Evolutionary conservation across 1,284 basidiomycete species (phyloP).

Genomic region (Earliella scabrosa): DNA sequence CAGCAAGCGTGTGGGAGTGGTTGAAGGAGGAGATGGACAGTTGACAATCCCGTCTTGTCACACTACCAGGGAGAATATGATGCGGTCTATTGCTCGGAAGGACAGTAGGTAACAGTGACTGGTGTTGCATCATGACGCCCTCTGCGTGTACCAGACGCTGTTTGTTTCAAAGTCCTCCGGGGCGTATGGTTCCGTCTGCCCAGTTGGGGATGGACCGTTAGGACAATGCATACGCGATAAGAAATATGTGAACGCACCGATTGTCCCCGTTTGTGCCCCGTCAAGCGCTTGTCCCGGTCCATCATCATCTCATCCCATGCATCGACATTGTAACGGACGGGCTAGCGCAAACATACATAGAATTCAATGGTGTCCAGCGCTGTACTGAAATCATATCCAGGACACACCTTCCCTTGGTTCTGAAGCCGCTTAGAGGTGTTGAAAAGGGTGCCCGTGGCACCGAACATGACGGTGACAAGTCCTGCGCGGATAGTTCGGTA

Average conservation of each 20-base stretch:
- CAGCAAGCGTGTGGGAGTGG: slow-evolving; percentile 46
- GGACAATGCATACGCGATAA: not conserved
- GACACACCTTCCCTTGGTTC: slow-evolving; percentile 86
- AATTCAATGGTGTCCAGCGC: not conserved
- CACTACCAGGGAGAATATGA: not conserved
- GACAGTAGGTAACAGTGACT: not conserved
- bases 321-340: slow-evolving; percentile 83
- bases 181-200: slow-evolving; percentile 72
- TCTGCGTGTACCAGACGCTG: slow-evolving; percentile 78
- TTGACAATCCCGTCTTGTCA: slow-evolving; percentile 15
- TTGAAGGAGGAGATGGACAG: slow-evolving; percentile 40
- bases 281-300: slow-evolving; percentile 85
- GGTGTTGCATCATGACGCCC: slow-evolving; percentile 14
- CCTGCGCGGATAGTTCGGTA: slow-evolving; percentile 56
- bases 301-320: slow-evolving; percentile 96
- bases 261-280: slow-evolving; percentile 88
- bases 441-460: slow-evolving; percentile 84
- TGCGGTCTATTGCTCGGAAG: slow-evolving; percentile 4
- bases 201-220: slow-evolving; percentile 1
- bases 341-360: slow-evolving; percentile 48
- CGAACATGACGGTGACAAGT: slow-evolving; percentile 88
- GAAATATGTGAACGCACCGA: slow-evolving; percentile 55
- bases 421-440: slow-evolving; percentile 77
- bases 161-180: slow-evolving; percentile 79
- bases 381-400: not conserved